A percentile compares a stretch with the other conserved stretches of the same genome.
These are phyloP conservation scores for Achlya hypogyna DNA, from an alignment of 352 stramenopile species.

Conservation along the genomic window DNA sequence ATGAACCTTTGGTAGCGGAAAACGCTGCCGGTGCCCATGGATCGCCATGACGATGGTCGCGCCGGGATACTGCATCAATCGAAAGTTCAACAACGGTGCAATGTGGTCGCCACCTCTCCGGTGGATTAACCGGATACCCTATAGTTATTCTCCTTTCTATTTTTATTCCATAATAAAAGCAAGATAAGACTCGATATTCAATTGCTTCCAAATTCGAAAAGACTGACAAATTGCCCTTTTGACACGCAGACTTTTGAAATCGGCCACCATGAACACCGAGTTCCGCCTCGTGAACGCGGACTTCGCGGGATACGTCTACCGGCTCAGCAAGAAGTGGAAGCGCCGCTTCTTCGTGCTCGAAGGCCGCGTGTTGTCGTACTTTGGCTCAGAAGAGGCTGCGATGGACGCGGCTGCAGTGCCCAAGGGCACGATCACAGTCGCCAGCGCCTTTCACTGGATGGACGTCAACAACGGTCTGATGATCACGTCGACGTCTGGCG, in stretches of 20 bases:
- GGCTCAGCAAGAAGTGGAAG: conserved; percentile 45
- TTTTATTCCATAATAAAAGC: too few species aligned
- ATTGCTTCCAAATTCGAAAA: too few species aligned
- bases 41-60: too few species aligned
- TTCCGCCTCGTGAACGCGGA: conserved; percentile 18
- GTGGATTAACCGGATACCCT: too few species aligned
- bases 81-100: background rate
- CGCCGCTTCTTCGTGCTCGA: conserved; percentile 50
- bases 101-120: too few species aligned
- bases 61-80: background rate
- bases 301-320: conserved; percentile 16
- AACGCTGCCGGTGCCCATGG: too few species aligned
- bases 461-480: conserved; percentile 18
- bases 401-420: conserved; percentile 1
- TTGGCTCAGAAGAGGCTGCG: conserved; percentile 11
- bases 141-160: too few species aligned
- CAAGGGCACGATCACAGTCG: conserved; percentile 10
- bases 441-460: conserved; percentile 5
- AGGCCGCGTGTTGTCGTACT: conserved; percentile 51
- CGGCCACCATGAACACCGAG: too few species aligned
- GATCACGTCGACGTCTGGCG: conserved; percentile 2
- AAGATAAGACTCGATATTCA: too few species aligned
- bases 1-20: too few species aligned
- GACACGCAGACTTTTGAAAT: background rate
- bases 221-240: too few species aligned